A percentile compares a stretch with the other conserved stretches of the same genome.
Conservation (phyloP, 805 yeast species). For the Ogataea minuta region DNA sequence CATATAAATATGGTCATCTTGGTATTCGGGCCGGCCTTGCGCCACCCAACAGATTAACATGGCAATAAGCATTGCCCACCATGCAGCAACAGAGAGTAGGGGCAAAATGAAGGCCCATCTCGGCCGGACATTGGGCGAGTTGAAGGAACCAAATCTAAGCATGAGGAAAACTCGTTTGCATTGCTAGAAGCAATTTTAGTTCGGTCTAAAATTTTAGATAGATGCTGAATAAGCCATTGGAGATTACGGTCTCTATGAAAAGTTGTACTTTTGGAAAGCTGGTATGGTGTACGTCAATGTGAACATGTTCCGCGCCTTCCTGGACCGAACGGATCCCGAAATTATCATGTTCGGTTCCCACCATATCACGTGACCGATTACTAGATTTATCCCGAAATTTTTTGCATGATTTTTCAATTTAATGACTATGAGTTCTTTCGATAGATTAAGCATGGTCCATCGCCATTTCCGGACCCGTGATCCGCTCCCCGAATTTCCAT, state of each 20-base stretch:
- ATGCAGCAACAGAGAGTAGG: conserved; percentile 58
- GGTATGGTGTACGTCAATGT: too few species aligned
- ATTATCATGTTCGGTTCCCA: background rate
- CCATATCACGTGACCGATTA: conserved; percentile 3
- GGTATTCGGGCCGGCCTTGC: conserved; percentile 74
- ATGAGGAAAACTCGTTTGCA: background rate
- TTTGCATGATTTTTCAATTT: background rate
- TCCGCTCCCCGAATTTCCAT: conserved; percentile 23
- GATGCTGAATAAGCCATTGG: too few species aligned
- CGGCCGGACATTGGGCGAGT: conserved; percentile 29
- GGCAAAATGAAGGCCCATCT: conserved; percentile 48
- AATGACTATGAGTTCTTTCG: conserved; percentile 3
- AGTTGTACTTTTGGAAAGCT: too few species aligned
- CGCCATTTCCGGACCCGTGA: conserved; percentile 15
- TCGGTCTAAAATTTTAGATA: background rate
- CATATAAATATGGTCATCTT: conserved; percentile 48
- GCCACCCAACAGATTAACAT: conserved; percentile 74
- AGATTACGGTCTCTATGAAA: too few species aligned
- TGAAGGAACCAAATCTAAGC: conserved; percentile 8
- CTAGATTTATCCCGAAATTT: background rate
- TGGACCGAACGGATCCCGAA: background rate
- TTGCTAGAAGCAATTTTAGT: background rate
- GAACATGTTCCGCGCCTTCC: too few species aligned
- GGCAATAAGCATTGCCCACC: conserved; percentile 93
- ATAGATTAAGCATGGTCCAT: conserved; percentile 23